Base-by-base conservation (phyloP, 345 rosid species). In the Brassica incana region DNA sequence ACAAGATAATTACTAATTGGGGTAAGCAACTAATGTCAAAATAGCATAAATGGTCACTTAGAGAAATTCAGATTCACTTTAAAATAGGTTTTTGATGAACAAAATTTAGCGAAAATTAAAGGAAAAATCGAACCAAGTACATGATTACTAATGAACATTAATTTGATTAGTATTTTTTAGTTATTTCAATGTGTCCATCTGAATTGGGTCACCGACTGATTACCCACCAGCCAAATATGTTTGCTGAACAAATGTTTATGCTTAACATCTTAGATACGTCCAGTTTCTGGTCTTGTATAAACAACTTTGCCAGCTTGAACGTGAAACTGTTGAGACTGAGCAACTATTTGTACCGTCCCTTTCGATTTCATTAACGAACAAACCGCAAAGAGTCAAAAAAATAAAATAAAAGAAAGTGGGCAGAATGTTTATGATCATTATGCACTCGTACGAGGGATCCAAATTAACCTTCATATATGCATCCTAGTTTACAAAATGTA, bases 291-390 rank as follows among this genome's bases (percentile, higher is more conserved):
- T 71, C 65, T 52, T 23, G 70, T 65, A 25, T 50, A 52, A 38
- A 65, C 77, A 65, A 30, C 81, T 65, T 78, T 78, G 72, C 60
- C 77, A 72, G 62, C 68, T 68, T 25, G 65, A 68, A 79, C 75
- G 69, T 79, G 78, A 35, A 79, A 61, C 59, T 79, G 82, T 74
- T 79, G 82, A 79, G 74, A 16, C 74, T 67, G 78, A 35, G 59
- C 75, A 74, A 74, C 82, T 79, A 43, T 68, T 69, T 72, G 78
- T 68, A 64, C 62, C 69, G 82, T 79, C 78, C 71, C 58, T 79
- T 79, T 68, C 82, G 4, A 23, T 79, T 79, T 40, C 73, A 79
- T 68, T 68, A 66, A 72, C 70, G 38, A 72, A 79, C 82, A 67
- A 73, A 73, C 43, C 78, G 45, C 45, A 59, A 72, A 67, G 65